Percentiles rank a stretch among this genome's conserved stretches.
These are phyloP conservation scores for Closterium sp. DNA, from an alignment of 139 green algal genomes.

Conservation along the genomic window DNA sequence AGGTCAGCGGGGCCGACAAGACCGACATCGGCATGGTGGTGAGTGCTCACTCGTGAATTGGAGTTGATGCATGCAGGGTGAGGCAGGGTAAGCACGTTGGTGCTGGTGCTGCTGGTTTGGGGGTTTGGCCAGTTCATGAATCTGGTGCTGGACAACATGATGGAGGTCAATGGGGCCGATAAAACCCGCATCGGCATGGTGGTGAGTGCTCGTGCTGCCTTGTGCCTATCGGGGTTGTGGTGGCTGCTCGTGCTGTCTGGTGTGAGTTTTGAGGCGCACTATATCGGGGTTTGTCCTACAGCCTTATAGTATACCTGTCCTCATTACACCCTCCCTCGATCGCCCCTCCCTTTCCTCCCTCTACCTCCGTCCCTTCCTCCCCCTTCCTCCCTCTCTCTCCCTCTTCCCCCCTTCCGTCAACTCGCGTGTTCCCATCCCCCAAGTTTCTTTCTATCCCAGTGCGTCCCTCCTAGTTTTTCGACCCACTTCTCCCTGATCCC, in stretches of 20 bases:
- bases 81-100: constrained; percentile 73
- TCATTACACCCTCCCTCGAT: neutral
- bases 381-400: neutral
- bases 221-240: neutral
- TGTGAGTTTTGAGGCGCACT: neutral
- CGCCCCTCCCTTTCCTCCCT: neutral
- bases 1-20: constrained; percentile 70
- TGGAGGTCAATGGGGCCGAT: constrained; percentile 76
- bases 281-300: neutral
- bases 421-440: too few relatives aligned
- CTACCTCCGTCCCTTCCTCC: neutral
- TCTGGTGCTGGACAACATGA: constrained; percentile 89
- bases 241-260: too few relatives aligned
- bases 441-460: neutral
- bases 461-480: neutral
- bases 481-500: neutral
- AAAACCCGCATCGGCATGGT: constrained; percentile 96
- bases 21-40: constrained; percentile 98
- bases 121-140: constrained; percentile 99
- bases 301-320: neutral
- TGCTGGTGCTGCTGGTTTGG: constrained; percentile 75
- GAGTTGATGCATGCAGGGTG: neutral
- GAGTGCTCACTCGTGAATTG: too few relatives aligned
- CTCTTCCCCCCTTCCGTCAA: neutral
- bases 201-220: constrained; percentile 60